Base-by-base conservation (phyloP, 352 stramenopile genomes). In the Phytopythium vexans region DNA sequence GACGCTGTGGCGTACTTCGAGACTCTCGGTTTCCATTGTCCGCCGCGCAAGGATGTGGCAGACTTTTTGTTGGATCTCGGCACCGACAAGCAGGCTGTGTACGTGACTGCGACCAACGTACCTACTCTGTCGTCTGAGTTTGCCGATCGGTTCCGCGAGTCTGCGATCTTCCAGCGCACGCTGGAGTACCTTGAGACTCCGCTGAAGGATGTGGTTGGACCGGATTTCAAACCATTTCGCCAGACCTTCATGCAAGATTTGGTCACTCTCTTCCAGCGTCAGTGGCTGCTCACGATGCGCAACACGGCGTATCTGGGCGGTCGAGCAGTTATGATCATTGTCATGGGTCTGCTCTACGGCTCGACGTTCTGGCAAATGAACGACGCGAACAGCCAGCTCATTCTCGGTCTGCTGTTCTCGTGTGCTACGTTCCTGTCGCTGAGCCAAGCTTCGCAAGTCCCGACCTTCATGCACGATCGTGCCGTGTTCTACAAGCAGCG, bases 401-500 rank as follows among this genome's bases (percentile, higher is more conserved):
- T 90, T 9, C 64, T 97, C 14, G 88, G 92, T 55, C 66, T 97
- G 41, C 61, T 97, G 1, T 97, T 97, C 62, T 88, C 89, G 15
- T 77, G 68, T 42, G 74, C 86, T 33, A 89, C 97, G 62, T 97
- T 95, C 58, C 64, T 94, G 5, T 86, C 79, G 4, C 59, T 97
- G 52, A 83, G 85, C 21, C 76, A 86, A 33, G 87, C 91, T 27
- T 66, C 86, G 0, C 78, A 93, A 52, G 65, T 97, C 10, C 64
- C 86, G 11, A 82, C 75, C 21, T 89, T 92, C 51, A 88, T 97
- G 54, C 71, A 82, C 11, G 72, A 70, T 11, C 81, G 79, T 11
- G 48, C 45, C 0, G 63, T 92, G 14, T 97, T 94, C 66, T 96
- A 96, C 76, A 96, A 96, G 59, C 89, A 97, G 34, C 73, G 75